A percentile compares a stretch with the other conserved stretches of the same genome.
Evolutionary conservation across 2,329 filamentous ascomycete species (phyloP).

Genomic region (Dactylonectria estremocensis): DNA sequence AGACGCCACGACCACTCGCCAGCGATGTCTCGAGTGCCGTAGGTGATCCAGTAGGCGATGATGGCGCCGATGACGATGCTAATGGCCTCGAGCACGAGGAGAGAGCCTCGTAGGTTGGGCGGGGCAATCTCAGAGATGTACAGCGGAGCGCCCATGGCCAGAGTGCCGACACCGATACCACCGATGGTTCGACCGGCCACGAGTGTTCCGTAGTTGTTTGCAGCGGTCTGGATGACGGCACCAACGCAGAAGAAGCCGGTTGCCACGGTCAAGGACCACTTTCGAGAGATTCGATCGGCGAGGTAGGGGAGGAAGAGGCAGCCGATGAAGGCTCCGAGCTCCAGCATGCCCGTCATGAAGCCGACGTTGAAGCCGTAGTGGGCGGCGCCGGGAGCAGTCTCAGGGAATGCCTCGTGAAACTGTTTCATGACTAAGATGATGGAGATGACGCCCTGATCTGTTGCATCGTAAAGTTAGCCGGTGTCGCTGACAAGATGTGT

Average conservation of each 20-base stretch:
- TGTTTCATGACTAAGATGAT: conserved; percentile 62
- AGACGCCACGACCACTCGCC: conserved; percentile 61
- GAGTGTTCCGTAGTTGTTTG: conserved; percentile 45
- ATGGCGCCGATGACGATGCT: conserved; percentile 67
- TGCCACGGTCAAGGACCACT: conserved; percentile 58
- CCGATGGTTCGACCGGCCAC: conserved; percentile 50
- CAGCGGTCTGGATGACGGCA: conserved; percentile 56
- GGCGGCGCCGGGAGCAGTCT: conserved; percentile 40
- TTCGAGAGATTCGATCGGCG: conserved; percentile 60
- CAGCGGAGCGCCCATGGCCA: conserved; percentile 50
- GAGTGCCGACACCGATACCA: conserved; percentile 50
- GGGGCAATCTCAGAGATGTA: conserved; percentile 54
- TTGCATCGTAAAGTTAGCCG: conserved; percentile 1
- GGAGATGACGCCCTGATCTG: conserved; percentile 55
- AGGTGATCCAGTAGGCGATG: conserved; percentile 69
- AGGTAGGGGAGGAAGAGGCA: conserved; percentile 54
- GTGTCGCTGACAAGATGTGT: background rate
- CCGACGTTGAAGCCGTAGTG: conserved; percentile 44
- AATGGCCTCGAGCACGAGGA: conserved; percentile 66
- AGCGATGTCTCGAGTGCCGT: conserved; percentile 62
- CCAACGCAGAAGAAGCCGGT: conserved; percentile 59
- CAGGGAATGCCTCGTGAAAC: conserved; percentile 58
- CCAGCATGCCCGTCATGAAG: conserved; percentile 61
- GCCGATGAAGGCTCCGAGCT: conserved; percentile 57
- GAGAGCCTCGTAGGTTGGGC: conserved; percentile 56